Base-by-base conservation (phyloP, 2,329 filamentous ascomycete genomes). In the Fusarium pseudograminearum region DNA sequence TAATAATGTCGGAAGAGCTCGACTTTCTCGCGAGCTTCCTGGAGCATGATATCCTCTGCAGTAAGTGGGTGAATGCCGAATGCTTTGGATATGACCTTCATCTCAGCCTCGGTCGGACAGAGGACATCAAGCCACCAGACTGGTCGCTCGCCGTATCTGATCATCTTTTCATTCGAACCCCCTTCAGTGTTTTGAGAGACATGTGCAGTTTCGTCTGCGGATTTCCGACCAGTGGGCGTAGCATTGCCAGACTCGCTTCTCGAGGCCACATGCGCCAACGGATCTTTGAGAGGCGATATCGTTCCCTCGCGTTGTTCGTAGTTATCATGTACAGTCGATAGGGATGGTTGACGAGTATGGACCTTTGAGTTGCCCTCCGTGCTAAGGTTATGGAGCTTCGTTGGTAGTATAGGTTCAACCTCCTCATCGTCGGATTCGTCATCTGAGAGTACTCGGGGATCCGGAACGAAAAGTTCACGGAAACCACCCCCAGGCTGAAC, bases 1-100 rank as follows among this genome's bases (percentile, higher is more conserved):
- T 99, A 99, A 82, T 99, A 99, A 78, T 97, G 92, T 34, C 93
- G 91, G 84, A 99, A 99, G 2, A 99, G 86, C 79, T 99, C 96
- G 1, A 99, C 96, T 81, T 99, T 99, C 77, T 99, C 96, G 24
- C 96, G 94, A 41, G 94, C 93, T 82, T 99, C 96, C 78, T 98
- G 93, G 83, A 98, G 91, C 87, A 98, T 91, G 74, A 99, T 98
- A 77, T 99, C 96, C 79, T 99, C 96, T 3, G 93, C 91, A 0
- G 96, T 99, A 61, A 99, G 83, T 1, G 96, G 94, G 81, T 99
- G 96, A 64, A 99, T 98, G 18, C 94, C 93, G 77, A 99, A 99
- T 0, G 96, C 88, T 76, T 97, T 97, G 31, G 93, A 90, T 41
- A 99, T 86, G 11, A 96, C 89, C 77, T 94, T 95, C 96, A 99